Base-by-base conservation (phyloP, 176 grass and related monocot genomes). In the Phyllostachys edulis region DNA sequence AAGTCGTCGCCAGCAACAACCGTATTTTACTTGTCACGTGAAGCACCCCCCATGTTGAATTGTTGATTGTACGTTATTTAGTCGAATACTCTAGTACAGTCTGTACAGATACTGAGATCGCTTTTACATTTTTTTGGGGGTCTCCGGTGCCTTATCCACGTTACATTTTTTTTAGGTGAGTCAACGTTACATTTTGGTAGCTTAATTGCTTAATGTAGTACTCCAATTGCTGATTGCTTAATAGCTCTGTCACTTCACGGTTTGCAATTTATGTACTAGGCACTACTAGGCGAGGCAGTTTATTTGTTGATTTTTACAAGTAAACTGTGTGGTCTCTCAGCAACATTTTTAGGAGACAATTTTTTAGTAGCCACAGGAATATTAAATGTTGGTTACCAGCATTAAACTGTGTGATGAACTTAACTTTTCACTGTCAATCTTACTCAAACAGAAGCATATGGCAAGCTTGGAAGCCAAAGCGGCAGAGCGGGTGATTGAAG, bases 401-500 rank as follows among this genome's bases (percentile, higher is more conserved):
- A 18, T 37, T 27, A 49, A 14, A 37, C 4, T 1, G 47, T 67
- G 27, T 38, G 0, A 18, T 18, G 34, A 65, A 77, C 24, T 27
- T 45, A 47, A 82, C 24, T 9, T 55, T 20, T 45, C 9, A 2
- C 9, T 27, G 36, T 55, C 45, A 14, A 29, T 32, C 0, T 34
- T 37, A 39, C 14, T 37, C 54, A 9, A 7, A 75, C 91, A 99
- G 96, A 99, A 99, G 68, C 93, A 96, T 55, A 99, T 99, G 96
- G 93, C 96, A 7, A 81, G 76, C 26, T 47, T 89, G 82, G 96
- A 99, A 77, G 89, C 86, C 14, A 90, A 91, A 82, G 91, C 96
- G 4, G 93, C 96, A 5, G 96, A 96, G 85, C 83, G 88, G 24
- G 96, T 99, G 80, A 91, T 96, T 24, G 91, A 92, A 73, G 93